phyloP scores from a whole-genome alignment of 2,329 filamentous ascomycete species.

The Verticillium tricorpus region DNA sequence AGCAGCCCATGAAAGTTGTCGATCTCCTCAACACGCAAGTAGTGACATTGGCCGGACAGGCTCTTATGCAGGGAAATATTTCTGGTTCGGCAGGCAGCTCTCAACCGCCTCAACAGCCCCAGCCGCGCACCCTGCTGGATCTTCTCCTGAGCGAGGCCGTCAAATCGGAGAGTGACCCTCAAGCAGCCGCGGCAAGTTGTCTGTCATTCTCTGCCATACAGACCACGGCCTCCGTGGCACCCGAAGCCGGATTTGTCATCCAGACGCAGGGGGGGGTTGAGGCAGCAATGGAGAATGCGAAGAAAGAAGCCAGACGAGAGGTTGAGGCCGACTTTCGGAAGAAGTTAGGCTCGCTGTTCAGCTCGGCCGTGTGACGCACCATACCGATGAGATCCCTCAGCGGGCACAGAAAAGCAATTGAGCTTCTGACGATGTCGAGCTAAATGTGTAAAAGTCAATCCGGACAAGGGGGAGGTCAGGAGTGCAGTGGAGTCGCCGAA shows the following conservation, averaged over 20 bases:
- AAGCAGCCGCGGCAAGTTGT: neutral
- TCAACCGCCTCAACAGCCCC: neutral
- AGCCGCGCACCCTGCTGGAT: neutral
- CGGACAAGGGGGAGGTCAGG: too few relatives aligned
- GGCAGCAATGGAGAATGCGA: neutral
- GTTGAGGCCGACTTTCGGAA: neutral
- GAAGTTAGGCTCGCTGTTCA: neutral
- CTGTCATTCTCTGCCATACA: neutral
- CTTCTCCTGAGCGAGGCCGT: neutral
- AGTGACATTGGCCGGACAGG: too few relatives aligned
- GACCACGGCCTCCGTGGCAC: neutral
- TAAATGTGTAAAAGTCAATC: too few relatives aligned
- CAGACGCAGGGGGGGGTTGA: neutral
- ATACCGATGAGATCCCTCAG: too few relatives aligned
- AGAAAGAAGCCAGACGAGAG: neutral
- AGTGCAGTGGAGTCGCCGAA: too few relatives aligned
- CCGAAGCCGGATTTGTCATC: neutral
- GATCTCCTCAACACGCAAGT: neutral
- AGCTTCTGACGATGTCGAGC: too few relatives aligned
- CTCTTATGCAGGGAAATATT: too few relatives aligned
- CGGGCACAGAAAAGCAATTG: too few relatives aligned
- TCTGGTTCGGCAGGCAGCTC: too few relatives aligned
- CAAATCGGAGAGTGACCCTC: too few relatives aligned
- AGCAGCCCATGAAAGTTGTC: neutral
- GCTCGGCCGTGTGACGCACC: too few relatives aligned